Base-by-base conservation (phyloP, 805 yeast species). In the Candida sonorensis region DNA sequence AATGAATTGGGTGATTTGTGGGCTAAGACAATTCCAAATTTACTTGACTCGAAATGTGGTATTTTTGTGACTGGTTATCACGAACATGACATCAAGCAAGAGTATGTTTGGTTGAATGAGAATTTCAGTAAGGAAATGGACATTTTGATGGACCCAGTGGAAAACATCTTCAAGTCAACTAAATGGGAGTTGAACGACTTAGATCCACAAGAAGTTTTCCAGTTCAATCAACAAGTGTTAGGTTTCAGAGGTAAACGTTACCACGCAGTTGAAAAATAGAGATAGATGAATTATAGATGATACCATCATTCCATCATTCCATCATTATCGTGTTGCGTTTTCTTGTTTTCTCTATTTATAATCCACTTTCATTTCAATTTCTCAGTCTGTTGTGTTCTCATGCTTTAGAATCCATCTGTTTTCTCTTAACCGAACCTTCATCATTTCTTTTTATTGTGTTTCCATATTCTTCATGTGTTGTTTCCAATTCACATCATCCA, bases 181-280 rank as follows among this genome's bases (percentile, higher is more conserved):
- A 88, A 88, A 61, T 84, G 96, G 83, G 97, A 92, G 57, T 70
- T 92, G 50, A 92, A 88, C 48, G 97, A 90, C 55, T 61, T 76
- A 41, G 77, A 86, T 55, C 97, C 97, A 15, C 90, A 88, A 20
- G 97, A 90, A 55, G 84, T 86, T 11, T 90, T 81, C 67, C 95
- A 84, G 64, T 82, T 84, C 54, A 92, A 92, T 65, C 87, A 84
- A 67, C 77, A 78, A 53, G 61, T 92, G 35, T 88, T 86, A 59
- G 98, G 90, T 9, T 74, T 88, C 59, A 78, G 98, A 64, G 97
- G 98, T 45, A 92, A 90, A 69, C 75, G 98, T 55, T 92, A 92
- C 62, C 97, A 88, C 50, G 95, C 96, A 26, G 69, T 83, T 44
- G 45, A 51, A 32, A 45, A 47, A 40, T 45, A 39, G 15, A 41